phyloP scores from a whole-genome alignment of 192 early-diverging fungal species.

The Coemansia sp. region DNA sequence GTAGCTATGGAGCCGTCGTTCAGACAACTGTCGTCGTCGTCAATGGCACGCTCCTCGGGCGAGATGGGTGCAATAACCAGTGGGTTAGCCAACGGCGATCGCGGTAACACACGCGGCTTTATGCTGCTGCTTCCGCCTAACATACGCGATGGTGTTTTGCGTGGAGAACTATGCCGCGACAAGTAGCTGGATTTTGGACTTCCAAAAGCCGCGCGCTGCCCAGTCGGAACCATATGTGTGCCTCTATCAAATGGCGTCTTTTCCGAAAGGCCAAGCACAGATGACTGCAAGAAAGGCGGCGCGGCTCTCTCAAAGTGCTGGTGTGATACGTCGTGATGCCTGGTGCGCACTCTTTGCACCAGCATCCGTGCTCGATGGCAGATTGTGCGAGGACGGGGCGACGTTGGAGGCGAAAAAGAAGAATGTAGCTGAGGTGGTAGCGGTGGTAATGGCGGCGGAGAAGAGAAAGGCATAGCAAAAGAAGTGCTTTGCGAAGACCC shows the following conservation, averaged over 20 bases:
- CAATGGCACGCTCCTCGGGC: background rate
- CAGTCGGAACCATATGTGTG: background rate
- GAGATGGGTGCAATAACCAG: slow-evolving; percentile 1
- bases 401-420: slow-evolving; percentile 50
- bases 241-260: background rate
- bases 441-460: slow-evolving; percentile 5
- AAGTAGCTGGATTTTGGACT: slow-evolving; percentile 2
- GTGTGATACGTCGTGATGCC: slow-evolving; percentile 12
- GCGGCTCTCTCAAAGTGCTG: background rate
- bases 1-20: background rate
- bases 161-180: background rate
- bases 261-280: slow-evolving; percentile 13
- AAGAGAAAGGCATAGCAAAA: slow-evolving; percentile 8
- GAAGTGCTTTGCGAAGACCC: background rate
- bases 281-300: slow-evolving; percentile 21
- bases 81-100: slow-evolving; percentile 50
- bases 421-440: slow-evolving; percentile 32
- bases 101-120: slow-evolving; percentile 35
- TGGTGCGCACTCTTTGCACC: slow-evolving; percentile 34
- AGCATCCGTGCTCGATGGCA: slow-evolving; percentile 38
- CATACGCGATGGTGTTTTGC: background rate
- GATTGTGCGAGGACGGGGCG: slow-evolving; percentile 42
- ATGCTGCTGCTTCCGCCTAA: background rate
- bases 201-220: background rate
- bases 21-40: background rate